Base-by-base conservation (phyloP, 768 basidiomycete genomes). In the Trametes elegans region DNA sequence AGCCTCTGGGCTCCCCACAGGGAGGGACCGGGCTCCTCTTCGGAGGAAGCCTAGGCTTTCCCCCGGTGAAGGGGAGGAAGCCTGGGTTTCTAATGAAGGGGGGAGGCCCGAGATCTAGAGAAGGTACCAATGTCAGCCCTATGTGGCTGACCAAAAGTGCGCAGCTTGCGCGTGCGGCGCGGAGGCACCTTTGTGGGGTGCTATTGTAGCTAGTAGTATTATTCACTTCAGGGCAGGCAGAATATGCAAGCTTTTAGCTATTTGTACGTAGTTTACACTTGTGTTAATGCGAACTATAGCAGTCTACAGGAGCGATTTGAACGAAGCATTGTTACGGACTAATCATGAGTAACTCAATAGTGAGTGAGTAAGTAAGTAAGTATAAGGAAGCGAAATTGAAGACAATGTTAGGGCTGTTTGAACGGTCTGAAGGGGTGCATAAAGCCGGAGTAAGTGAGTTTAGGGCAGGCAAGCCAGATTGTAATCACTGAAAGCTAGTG, bases 21-120 rank as follows among this genome's bases (percentile, higher is more conserved):
- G 35, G 35, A 49, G 47, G 47, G 47, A 38, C 9, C n/a, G 34
- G 47, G 47, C 47, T 38, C 47, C 47, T 49, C 47, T 49, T 38
- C 35, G 34, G 47, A 49, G 47, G 47, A 27, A 49, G 47, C 47
- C 34, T 38, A 16, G 47, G 47, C 16, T 38, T 38, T 24, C 35
- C 34, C 21, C 34, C 18, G n/a, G n/a, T n/a, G n/a, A n/a, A 6
- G 8, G 35, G 2, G 24, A 16, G 47, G 18, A 26, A 32, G 47
- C 34, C 24, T 36, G 23, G 47, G 34, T 36, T 49, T 49, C 47
- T 27, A 19, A 49, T 38, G 47, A 49, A 49, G 47, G 27, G 47
- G 4, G 14, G n/a, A n/a, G 23, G 35, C 47, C 7, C 23, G 26
- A 2, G 24, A 47, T 19, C n/a, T n/a, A 13, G 24, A 26, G 3